Evolutionary conservation across 2,329 filamentous ascomycete genomes (phyloP).

Genomic region (Apiospora rasikravindrae): DNA sequence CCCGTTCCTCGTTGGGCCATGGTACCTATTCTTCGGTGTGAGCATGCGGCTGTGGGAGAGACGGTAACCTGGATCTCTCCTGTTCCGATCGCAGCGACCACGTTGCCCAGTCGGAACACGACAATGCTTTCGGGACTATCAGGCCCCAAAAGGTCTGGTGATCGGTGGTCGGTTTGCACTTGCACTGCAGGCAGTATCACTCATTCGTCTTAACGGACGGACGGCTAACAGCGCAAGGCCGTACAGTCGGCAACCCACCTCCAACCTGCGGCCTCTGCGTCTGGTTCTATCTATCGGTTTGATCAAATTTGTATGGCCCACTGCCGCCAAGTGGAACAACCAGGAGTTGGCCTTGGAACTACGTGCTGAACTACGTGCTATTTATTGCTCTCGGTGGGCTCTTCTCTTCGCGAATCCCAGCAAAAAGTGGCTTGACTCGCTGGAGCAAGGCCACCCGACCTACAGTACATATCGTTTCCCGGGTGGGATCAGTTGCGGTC

Average conservation of each 20-base stretch:
- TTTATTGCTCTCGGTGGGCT: conserved; percentile 2
- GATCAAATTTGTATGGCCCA: conserved; percentile 1
- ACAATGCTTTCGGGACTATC: not conserved
- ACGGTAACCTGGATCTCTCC: not conserved
- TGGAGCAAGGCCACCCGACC: not conserved
- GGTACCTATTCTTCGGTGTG: not conserved
- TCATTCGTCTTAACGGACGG: not conserved
- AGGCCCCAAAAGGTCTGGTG: not conserved
- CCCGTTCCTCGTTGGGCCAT: not conserved
- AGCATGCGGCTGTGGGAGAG: not conserved
- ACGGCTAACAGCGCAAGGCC: conserved; percentile 4
- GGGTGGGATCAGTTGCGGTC: not conserved
- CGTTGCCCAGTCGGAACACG: conserved; percentile 1
- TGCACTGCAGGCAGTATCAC: not conserved
- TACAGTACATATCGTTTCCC: not conserved
- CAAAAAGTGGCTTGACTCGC: not conserved
- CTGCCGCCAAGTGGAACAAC: conserved; percentile 11
- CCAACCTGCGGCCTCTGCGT: not conserved
- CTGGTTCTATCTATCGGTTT: conserved; percentile 12
- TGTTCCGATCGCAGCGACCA: not conserved
- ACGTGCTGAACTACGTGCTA: not conserved
- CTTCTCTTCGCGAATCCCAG: not conserved
- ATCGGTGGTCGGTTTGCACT: not conserved
- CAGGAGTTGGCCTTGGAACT: not conserved
- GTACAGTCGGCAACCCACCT: not conserved